Evolutionary conservation across 2,329 filamentous ascomycete genomes (phyloP), one percentile per base, ranked within the genome.

Genomic region (Mycosphaerella sp.): DNA sequence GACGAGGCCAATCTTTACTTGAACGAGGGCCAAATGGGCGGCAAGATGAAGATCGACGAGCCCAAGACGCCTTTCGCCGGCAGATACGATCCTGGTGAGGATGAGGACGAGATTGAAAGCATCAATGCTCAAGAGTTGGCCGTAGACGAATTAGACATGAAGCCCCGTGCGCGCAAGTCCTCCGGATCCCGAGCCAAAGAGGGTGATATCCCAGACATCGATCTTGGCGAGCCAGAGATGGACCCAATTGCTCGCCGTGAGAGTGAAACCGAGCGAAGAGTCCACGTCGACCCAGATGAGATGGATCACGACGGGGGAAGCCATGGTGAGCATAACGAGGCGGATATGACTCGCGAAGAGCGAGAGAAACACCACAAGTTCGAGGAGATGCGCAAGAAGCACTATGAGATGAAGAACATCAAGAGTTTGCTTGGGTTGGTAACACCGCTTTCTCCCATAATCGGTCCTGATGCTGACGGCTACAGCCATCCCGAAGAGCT

Each of bases 11-110:
- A 98, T 67, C 79, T 98, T 28, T 98, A 96, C 72, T 79, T 98
- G 47, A 93, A 93, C 6, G 93, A 98, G 73, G 91, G 97, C 71
- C 89, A 97, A 71, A 90, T 87, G 71, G 89, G 84, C 53, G 85
- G 86, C 56, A 96, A 90, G 53, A 98, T 98, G 93, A 98, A 97
- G 78, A 98, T 98, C 59, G 87, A 89, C 60, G 93, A 98, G 74
- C 93, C 93, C 55, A 98, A 98, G 78, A 98, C 93, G 6, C 93
- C 93, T 4, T 98, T 91, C 68, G 93, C 89, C 32, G 86, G 85
- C 66, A 88, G 89, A 65, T 96, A 96, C 71, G 87, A 97, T 66
- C 89, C 90, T 4, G 70, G 82, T 37, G 89, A 96, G 65, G 91
- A 97, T 58, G 88, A 89, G 45, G 87, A 91, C 60, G 88, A 93